Conservation (phyloP, 73 alveolate genomes). For the Paramecium caudatum region DNA sequence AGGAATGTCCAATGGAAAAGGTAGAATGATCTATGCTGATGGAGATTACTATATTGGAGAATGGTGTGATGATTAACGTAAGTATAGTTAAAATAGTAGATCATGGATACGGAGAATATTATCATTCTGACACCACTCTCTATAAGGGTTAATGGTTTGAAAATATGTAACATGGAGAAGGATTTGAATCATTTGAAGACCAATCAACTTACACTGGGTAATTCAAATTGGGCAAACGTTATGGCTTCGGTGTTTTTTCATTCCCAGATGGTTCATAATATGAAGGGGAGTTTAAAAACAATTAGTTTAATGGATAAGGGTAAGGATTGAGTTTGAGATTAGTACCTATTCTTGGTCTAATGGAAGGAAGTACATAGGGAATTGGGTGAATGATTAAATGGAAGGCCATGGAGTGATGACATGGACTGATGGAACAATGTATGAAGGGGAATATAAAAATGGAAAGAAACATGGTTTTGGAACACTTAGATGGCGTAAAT, state of each 20-base stretch:
- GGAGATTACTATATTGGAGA: conserved; percentile 87
- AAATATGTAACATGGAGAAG: conserved; percentile 78
- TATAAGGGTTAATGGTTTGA: conserved; percentile 81
- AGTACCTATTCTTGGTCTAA: conserved; percentile 23
- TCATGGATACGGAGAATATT: conserved; percentile 78
- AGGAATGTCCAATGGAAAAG: conserved; percentile 90
- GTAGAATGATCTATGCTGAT: conserved; percentile 86
- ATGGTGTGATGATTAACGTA: conserved; percentile 82
- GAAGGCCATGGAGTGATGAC: conserved; percentile 79
- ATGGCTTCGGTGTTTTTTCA: conserved; percentile 77
- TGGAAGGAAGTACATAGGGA: conserved; percentile 50
- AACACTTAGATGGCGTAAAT: conserved; percentile 45
- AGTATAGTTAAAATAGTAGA: background rate
- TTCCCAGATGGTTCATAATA: conserved; percentile 86
- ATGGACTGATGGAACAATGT: conserved; percentile 75
- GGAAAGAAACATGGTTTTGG: conserved; percentile 78
- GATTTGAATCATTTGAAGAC: conserved; percentile 73
- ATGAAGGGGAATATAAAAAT: conserved; percentile 78
- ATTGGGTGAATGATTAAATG: conserved; percentile 72
- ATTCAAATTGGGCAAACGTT: conserved; percentile 75
- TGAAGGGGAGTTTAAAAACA: conserved; percentile 54
- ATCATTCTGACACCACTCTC: conserved; percentile 69
- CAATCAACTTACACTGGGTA: conserved; percentile 78
- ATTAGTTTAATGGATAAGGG: conserved; percentile 65
- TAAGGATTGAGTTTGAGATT: background rate